Evolutionary conservation across 2,329 filamentous ascomycete genomes (phyloP).

Genomic region (Coniosporium tulheliwenetii): DNA sequence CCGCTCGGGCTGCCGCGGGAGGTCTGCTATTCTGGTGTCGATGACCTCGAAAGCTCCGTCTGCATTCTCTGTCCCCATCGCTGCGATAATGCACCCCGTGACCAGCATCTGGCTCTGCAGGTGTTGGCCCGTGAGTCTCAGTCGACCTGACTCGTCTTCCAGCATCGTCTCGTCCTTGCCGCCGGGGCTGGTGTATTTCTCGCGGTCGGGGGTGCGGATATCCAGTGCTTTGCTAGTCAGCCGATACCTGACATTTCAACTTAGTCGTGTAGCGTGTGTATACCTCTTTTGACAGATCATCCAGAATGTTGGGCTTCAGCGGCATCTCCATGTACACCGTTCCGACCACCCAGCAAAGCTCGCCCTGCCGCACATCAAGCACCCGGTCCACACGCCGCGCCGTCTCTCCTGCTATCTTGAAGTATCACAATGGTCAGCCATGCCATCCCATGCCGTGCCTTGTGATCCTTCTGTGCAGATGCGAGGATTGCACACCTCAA

Average conservation of each 20-base stretch:
- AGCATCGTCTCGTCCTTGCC: slow-evolving; percentile 61
- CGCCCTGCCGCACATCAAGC: slow-evolving; percentile 85
- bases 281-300: slow-evolving; percentile 88
- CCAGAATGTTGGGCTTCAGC: slow-evolving; percentile 86
- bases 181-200: slow-evolving; percentile 57
- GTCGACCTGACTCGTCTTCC: slow-evolving; percentile 86
- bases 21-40: slow-evolving; percentile 75
- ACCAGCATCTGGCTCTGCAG: slow-evolving; percentile 60
- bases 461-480: slow-evolving; percentile 6
- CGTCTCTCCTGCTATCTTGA: slow-evolving; percentile 55
- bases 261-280: slow-evolving; percentile 10
- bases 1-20: slow-evolving; percentile 65
- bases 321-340: slow-evolving; percentile 97
- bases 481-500: slow-evolving; percentile 29
- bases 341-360: slow-evolving; percentile 87
- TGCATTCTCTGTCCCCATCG: slow-evolving; percentile 82
- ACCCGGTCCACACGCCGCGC: slow-evolving; percentile 72
- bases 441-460: not conserved
- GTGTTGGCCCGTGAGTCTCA: slow-evolving; percentile 59
- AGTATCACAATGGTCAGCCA: slow-evolving; percentile 2
- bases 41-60: slow-evolving; percentile 88
- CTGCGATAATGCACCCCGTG: slow-evolving; percentile 87
- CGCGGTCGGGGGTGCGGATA: slow-evolving; percentile 63
- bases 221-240: slow-evolving; percentile 52
- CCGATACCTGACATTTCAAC: not conserved